These are phyloP conservation scores for Bacterosira constricta DNA, from an alignment of 108 stramenopile genomes.

Conservation along the genomic window DNA sequence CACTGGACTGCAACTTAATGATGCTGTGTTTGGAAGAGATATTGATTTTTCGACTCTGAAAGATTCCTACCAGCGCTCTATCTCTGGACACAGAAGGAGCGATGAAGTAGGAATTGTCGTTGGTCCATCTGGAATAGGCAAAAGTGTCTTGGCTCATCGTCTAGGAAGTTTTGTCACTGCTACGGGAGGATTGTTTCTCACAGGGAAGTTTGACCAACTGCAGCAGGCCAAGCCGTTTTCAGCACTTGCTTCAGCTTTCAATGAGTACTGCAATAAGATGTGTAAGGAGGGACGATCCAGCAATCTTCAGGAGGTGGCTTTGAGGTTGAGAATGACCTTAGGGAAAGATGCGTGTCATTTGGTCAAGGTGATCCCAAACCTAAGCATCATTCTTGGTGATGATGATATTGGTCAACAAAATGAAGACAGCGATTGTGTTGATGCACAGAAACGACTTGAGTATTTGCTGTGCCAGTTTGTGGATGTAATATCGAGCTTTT, in stretches of 20 bases:
- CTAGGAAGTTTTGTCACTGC: not conserved
- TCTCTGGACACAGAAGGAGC: not conserved
- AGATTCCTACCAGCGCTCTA: conserved; percentile 5
- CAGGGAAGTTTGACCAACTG: conserved; percentile 33
- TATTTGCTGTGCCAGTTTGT: conserved; percentile 26
- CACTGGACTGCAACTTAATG: conserved; percentile 2
- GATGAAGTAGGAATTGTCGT: conserved; percentile 16
- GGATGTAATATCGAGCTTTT: conserved; percentile 12
- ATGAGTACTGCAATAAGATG: conserved; percentile 21
- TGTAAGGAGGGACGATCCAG: not conserved
- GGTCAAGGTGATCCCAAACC: conserved; percentile 4
- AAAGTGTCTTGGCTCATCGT: conserved; percentile 17
- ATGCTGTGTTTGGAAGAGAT: conserved; percentile 11
- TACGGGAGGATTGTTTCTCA: conserved; percentile 18
- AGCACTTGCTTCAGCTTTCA: conserved; percentile 33
- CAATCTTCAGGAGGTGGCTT: not conserved
- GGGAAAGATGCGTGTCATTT: conserved; percentile 6
- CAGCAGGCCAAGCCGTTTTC: conserved; percentile 27
- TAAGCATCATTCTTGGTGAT: not conserved
- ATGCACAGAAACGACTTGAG: conserved; percentile 24
- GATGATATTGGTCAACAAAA: not conserved
- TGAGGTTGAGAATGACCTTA: not conserved
- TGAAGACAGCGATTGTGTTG: conserved; percentile 5
- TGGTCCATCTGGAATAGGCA: conserved; percentile 32
- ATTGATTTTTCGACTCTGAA: conserved; percentile 6